Evolutionary conservation across 2,329 filamentous ascomycete genomes (phyloP), one percentile per base, ranked within the genome.

Genomic region (Nemania serpens): DNA sequence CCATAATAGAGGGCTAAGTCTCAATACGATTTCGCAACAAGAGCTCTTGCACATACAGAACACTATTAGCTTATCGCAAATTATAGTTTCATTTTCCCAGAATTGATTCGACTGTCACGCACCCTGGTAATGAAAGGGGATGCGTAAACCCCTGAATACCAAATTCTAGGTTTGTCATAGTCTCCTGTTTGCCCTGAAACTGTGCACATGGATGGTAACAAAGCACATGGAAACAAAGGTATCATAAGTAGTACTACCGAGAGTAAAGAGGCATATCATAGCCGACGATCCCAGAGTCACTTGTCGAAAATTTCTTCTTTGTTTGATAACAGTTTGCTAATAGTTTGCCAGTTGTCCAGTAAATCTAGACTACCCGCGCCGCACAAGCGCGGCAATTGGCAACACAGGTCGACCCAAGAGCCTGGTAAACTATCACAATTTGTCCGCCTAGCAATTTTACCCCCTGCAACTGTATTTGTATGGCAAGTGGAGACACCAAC

Each of bases 401-500:
- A 36, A 58, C 46, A 57, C 47, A 41, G 51, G 41, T 61, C 33
- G 61, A 61, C 58, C 61, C 61, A 55, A 46, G 51, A 45, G 46
- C 37, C 55, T 36, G 58, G 58, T 52, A 61, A 58, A 52, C 20
- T 41, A 58, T 58, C 36, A 45, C 34, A 49, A 63, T 47, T 57
- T 55, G 39, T 55, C 39, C 50, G 34, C 48, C 42, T 41, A 42
- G 36, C 48, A n/a, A 22, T 13, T 9, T 29, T 25, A 25, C 25
- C 17, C n/a, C 48, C 48, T 55, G 59, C 55, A 25, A 42, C 49
- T 46, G 55, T 50, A 51, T 47, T 46, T 59, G 55, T 55, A 62
- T 62, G 53, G 60, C 57, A 57, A 49, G 57, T 60, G 61, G 61
- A 54, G 61, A 60, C 49, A 56, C 17, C 39, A 22, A 12, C 48